These are phyloP conservation scores for Suillus sp. DNA, from an alignment of 768 basidiomycete genomes.

Conservation along the genomic window DNA sequence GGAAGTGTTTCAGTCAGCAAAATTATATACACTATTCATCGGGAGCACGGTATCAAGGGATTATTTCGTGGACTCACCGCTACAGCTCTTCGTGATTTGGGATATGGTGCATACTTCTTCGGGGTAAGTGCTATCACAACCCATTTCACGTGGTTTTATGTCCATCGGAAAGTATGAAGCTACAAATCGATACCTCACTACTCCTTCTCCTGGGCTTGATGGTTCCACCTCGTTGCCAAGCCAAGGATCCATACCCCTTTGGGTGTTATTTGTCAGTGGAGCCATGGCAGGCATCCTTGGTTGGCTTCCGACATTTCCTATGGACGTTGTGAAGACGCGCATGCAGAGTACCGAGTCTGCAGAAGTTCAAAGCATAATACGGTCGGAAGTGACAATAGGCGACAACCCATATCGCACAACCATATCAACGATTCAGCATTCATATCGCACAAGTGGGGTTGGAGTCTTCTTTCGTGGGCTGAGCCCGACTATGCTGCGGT, in stretches of 20 bases:
- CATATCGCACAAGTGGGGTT: conserved; percentile 65
- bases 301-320: conserved; percentile 82
- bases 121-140: conserved; percentile 47
- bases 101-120: conserved; percentile 86
- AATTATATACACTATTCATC: conserved; percentile 59
- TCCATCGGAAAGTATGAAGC: conserved; percentile 57
- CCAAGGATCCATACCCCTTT: conserved; percentile 50
- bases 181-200: conserved; percentile 52
- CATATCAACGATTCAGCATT: conserved; percentile 56
- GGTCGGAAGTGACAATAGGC: not conserved
- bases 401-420: conserved; percentile 61
- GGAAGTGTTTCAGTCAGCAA: conserved; percentile 48
- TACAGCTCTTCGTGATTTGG: conserved; percentile 76
- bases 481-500: conserved; percentile 81
- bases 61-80: conserved; percentile 77
- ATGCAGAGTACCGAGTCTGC: conserved; percentile 57
- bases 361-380: not conserved
- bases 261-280: conserved; percentile 68
- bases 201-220: conserved; percentile 21
- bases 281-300: conserved; percentile 76
- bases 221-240: conserved; percentile 42
- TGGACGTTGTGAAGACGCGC: conserved; percentile 90
- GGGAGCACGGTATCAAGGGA: conserved; percentile 57
- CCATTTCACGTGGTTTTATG: conserved; percentile 8
- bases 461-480: conserved; percentile 77